Evolutionary conservation across 2,329 filamentous ascomycete genomes (phyloP).

Genomic region (Calonectria fujianensis): DNA sequence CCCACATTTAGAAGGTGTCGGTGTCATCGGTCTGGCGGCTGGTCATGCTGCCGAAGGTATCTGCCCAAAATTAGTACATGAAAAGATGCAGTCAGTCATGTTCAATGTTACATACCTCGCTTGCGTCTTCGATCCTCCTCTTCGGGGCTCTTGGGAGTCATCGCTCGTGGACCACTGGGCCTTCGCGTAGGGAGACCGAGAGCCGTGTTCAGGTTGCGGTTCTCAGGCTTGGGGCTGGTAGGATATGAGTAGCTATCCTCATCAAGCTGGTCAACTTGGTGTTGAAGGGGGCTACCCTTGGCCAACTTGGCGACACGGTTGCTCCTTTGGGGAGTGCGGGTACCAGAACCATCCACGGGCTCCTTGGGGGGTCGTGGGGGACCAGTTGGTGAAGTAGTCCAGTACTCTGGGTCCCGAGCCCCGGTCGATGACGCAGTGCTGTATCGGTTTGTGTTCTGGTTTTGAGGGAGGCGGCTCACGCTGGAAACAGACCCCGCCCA

Average conservation of each 20-base stretch:
- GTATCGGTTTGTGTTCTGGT: slow-evolving; percentile 68
- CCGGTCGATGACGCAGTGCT: slow-evolving; percentile 65
- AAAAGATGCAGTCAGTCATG: not conserved
- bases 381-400: slow-evolving; percentile 64
- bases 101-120: slow-evolving; percentile 68
- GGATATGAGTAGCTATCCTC: slow-evolving; percentile 73
- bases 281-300: slow-evolving; percentile 74
- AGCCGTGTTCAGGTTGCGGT: slow-evolving; percentile 73
- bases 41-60: slow-evolving; percentile 60
- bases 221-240: slow-evolving; percentile 73
- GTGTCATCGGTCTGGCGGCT: slow-evolving; percentile 62
- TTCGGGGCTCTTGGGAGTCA: slow-evolving; percentile 74
- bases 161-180: slow-evolving; percentile 76
- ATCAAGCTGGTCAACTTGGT: slow-evolving; percentile 72
- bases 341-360: slow-evolving; percentile 69
- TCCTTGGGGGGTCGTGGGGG: slow-evolving; percentile 79
- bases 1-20: slow-evolving; percentile 59
- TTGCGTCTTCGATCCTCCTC: slow-evolving; percentile 73
- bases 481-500: slow-evolving; percentile 78
- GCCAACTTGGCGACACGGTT: slow-evolving; percentile 70
- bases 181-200: slow-evolving; percentile 71
- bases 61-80: slow-evolving; percentile 48
- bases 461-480: slow-evolving; percentile 70
- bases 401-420: slow-evolving; percentile 65
- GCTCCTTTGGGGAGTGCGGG: slow-evolving; percentile 67